phyloP scores from a whole-genome alignment of 208 protist genomes.

The Zelonia costaricensis region DNA sequence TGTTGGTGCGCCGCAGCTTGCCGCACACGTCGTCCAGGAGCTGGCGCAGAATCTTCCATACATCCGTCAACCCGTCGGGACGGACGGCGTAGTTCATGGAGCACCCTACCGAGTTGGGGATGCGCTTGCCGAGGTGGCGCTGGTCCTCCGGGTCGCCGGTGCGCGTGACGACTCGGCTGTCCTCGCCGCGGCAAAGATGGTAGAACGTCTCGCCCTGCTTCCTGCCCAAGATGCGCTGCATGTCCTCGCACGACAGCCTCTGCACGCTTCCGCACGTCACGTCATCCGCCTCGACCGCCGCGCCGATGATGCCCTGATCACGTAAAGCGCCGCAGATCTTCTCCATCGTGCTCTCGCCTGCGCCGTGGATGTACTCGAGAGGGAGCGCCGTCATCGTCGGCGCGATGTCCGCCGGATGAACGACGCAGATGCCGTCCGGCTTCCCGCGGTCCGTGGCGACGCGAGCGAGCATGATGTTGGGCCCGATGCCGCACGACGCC shows the following conservation, averaged over 20 bases:
- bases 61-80: constrained; percentile 50
- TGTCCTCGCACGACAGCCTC: constrained; percentile 38
- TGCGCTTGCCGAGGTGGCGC: constrained; percentile 49
- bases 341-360: constrained; percentile 51
- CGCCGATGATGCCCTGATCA: constrained; percentile 18
- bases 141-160: constrained; percentile 81
- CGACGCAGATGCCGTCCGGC: constrained; percentile 63
- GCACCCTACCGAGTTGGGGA: constrained; percentile 66
- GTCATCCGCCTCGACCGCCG: constrained; percentile 1
- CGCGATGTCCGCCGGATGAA: constrained; percentile 46
- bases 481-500: constrained; percentile 82
- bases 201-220: constrained; percentile 78
- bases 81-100: constrained; percentile 92
- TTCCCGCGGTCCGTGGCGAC: constrained; percentile 75
- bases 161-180: constrained; percentile 67
- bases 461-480: constrained; percentile 85
- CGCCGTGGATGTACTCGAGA: constrained; percentile 72
- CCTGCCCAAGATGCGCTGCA: constrained; percentile 63
- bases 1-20: constrained; percentile 64
- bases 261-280: constrained; percentile 74
- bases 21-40: constrained; percentile 69
- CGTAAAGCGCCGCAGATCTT: constrained; percentile 54
- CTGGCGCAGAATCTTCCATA: constrained; percentile 65
- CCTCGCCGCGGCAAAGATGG: constrained; percentile 65
- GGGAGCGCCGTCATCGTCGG: constrained; percentile 47